Conservation (phyloP, 2,329 filamentous ascomycete genomes). For the Trichophyton benhamiae region DNA sequence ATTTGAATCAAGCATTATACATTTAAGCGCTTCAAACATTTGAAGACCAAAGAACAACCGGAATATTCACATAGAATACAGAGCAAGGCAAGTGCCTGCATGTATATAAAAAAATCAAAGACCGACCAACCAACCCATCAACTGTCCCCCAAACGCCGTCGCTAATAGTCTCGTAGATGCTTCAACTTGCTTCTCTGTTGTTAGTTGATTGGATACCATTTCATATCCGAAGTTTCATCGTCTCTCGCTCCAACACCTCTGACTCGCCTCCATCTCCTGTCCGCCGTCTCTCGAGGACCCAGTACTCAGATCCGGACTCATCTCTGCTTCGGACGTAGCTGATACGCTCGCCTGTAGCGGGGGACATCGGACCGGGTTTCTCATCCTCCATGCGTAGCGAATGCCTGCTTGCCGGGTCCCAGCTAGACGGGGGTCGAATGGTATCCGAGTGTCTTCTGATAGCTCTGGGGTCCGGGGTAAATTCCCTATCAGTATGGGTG, state of each 20-base stretch:
- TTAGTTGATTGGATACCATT: neutral
- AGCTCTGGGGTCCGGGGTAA: neutral
- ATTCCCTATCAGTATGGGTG: neutral
- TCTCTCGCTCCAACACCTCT: constrained; percentile 23
- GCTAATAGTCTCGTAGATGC: neutral
- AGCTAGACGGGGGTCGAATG: neutral
- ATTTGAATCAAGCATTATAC: neutral
- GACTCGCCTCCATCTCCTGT: constrained; percentile 23
- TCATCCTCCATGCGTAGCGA: neutral
- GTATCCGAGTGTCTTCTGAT: neutral
- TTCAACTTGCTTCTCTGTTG: neutral
- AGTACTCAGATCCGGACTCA: constrained; percentile 22
- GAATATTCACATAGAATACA: neutral
- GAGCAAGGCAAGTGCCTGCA: too few species aligned
- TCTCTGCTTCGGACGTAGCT: constrained; percentile 23
- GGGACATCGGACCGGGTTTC: neutral
- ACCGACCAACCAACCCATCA: neutral
- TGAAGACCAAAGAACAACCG: neutral
- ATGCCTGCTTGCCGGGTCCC: neutral
- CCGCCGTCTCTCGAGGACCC: constrained; percentile 26
- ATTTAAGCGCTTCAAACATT: neutral
- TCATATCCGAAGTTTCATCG: constrained; percentile 20
- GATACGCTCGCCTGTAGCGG: constrained; percentile 18
- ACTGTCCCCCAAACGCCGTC: neutral
- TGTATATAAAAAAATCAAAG: neutral